Evolutionary conservation across 148 eudicot genomes (phyloP).

Genomic region (Vaccinium macrocarpon): DNA sequence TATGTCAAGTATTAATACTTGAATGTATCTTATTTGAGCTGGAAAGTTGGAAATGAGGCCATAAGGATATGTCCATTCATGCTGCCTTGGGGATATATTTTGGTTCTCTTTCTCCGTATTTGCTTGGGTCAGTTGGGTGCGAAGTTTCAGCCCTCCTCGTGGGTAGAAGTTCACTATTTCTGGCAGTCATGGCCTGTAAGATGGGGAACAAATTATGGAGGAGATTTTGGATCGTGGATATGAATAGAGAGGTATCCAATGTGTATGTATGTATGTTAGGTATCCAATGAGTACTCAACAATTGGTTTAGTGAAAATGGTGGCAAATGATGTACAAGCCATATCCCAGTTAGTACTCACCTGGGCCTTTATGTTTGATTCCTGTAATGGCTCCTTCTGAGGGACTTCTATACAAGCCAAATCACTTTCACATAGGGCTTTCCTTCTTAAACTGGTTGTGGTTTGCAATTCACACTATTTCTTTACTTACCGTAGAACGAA

Average conservation of each 20-base stretch:
- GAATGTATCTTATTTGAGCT: constrained; percentile 25
- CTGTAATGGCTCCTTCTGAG: no score
- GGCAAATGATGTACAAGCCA: background rate
- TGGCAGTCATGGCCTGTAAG: constrained; percentile 20
- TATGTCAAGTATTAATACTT: constrained; percentile 29
- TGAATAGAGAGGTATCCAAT: background rate
- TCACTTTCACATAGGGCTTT: background rate
- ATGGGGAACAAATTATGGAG: background rate
- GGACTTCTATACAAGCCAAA: background rate
- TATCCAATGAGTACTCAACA: background rate
- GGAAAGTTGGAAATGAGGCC: constrained; percentile 35
- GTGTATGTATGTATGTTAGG: no score
- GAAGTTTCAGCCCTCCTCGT: constrained; percentile 13
- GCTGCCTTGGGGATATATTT: background rate
- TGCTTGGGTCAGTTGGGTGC: constrained; percentile 4
- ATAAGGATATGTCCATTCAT: constrained; percentile 28
- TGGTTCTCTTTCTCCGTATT: constrained; percentile 4
- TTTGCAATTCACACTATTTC: background rate
- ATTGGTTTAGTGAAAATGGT: background rate
- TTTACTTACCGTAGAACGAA: background rate
- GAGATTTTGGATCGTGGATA: constrained; percentile 3
- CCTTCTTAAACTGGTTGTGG: background rate
- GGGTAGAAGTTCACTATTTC: constrained; percentile 30
- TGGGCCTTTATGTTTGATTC: no score
- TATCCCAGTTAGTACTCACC: no score